Evolutionary conservation across 768 basidiomycete genomes (phyloP), one percentile per base, ranked within the genome.

Genomic region (Termitomyces sp.): DNA sequence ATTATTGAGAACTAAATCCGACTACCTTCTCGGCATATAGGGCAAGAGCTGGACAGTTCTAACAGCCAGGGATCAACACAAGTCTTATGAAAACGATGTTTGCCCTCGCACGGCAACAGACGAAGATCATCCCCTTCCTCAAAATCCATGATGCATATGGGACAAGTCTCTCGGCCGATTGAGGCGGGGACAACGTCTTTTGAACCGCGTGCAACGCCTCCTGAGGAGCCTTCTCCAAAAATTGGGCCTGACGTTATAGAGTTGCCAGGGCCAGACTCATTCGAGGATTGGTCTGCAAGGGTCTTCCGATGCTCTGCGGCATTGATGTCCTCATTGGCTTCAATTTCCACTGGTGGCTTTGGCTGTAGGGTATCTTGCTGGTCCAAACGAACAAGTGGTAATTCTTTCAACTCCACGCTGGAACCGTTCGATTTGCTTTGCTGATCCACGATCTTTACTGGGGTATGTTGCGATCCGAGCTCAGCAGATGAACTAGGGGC

Each of bases 41-140:
- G 95, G 72, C 96, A 97, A 33, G 90, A 88, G 58, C 87, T 87
- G 1, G 94, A 94, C 28, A 96, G 78, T 64, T 94, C 86, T 47
- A 98, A 77, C 43, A 98, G 74, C 95, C 95, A 96, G 35, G 88
- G 92, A 71, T 96, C 94, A 56, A 96, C 94, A 67, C 94, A 97
- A 40, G 76, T 73, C 65, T 89, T 86, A 66, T 98, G 95, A 75
- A 96, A 98, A 58, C 82, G 79, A 68, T 98, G 95, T 62, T 90
- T 86, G 47, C 89, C 90, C 67, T 94, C 91, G 71, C 95, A 98
- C 1, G 94, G 95, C 49, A 98, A 73, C 42, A 96, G 80, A 24
- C 95, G 86, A 14, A 97, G 72, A 69, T 96, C 92, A 65, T 98
- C 95, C 1, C 94, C 95, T 60, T 91, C 88, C 69, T 94, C 90